Conservation (phyloP, 225 moss, liverwort and hornwort genomes). For the Ulota crispa region DNA sequence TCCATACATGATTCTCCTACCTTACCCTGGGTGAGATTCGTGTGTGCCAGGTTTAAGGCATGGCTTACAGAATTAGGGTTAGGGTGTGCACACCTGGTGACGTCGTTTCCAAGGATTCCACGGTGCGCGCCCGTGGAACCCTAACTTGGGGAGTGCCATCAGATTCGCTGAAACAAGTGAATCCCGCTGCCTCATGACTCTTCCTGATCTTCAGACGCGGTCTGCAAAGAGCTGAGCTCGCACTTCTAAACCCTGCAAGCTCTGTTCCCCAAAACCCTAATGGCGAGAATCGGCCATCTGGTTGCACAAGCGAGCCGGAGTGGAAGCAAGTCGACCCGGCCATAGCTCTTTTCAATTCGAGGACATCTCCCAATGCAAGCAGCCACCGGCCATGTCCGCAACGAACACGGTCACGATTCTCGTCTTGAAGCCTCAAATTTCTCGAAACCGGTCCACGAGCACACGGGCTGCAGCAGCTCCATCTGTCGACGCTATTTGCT, state of each 20-base stretch:
- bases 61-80: not conserved
- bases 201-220: conserved; percentile 26
- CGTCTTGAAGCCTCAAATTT: not conserved
- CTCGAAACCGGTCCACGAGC: not conserved
- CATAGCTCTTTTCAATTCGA: conserved; percentile 36
- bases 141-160: conserved; percentile 21
- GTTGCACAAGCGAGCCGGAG: conserved; percentile 33
- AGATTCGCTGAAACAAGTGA: conserved; percentile 17
- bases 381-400: conserved; percentile 17
- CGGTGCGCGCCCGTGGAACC: conserved; percentile 40
- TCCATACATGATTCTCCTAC: too few species aligned
- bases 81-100: conserved; percentile 26
- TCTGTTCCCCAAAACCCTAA: conserved; percentile 31
- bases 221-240: conserved; percentile 22
- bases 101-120: conserved; percentile 46
- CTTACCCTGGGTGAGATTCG: not conserved
- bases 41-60: not conserved
- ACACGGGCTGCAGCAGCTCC: conserved; percentile 1
- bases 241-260: conserved; percentile 19
- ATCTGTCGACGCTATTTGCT: conserved; percentile 6
- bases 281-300: conserved; percentile 31
- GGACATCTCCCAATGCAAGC: not conserved
- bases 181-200: conserved; percentile 23
- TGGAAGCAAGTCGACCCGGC: conserved; percentile 43
- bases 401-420: not conserved